Percentiles rank a stretch among this genome's conserved stretches.
Conservation (phyloP, 2,329 filamentous ascomycete species). For the Aspergillus pseudonomiae region DNA sequence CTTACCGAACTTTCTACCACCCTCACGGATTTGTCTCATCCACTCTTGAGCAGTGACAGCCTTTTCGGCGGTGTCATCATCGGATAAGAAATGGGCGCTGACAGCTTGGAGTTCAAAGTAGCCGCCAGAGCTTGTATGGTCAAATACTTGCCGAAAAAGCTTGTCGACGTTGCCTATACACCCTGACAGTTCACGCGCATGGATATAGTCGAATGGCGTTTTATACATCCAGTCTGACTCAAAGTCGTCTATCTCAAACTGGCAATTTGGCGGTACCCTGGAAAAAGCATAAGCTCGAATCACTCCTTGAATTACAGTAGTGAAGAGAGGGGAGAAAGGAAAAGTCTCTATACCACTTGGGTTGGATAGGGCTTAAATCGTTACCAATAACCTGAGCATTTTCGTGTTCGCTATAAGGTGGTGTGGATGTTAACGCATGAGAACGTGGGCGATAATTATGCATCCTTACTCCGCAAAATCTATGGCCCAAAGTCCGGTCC, state of each 20-base stretch:
- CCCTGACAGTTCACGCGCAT: not conserved
- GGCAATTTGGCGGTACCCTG: not conserved
- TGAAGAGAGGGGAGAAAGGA: not conserved
- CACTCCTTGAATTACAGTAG: not conserved
- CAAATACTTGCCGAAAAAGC: not conserved
- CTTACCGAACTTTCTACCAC: not conserved
- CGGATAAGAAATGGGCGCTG: slow-evolving; percentile 1
- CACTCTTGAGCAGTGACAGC: not conserved
- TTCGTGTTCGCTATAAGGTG: not conserved
- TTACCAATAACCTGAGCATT: not conserved
- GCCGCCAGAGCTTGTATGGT: not conserved
- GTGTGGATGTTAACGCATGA: not conserved
- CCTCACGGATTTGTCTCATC: not conserved
- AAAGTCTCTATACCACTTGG: not conserved
- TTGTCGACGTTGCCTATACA: not conserved
- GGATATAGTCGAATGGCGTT: not conserved
- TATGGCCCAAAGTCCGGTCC: slow-evolving; percentile 1
- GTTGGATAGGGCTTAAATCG: slow-evolving; percentile 1
- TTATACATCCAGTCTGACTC: slow-evolving; percentile 1
- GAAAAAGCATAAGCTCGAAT: not conserved
- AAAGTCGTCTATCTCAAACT: slow-evolving; percentile 1
- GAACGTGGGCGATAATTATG: not conserved
- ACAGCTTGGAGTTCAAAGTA: slow-evolving; percentile 1
- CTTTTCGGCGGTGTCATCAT: not conserved
- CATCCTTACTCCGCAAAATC: slow-evolving; percentile 1